Conservation (phyloP, 345 rosid genomes). For the Crucihimalaya himalaica region DNA sequence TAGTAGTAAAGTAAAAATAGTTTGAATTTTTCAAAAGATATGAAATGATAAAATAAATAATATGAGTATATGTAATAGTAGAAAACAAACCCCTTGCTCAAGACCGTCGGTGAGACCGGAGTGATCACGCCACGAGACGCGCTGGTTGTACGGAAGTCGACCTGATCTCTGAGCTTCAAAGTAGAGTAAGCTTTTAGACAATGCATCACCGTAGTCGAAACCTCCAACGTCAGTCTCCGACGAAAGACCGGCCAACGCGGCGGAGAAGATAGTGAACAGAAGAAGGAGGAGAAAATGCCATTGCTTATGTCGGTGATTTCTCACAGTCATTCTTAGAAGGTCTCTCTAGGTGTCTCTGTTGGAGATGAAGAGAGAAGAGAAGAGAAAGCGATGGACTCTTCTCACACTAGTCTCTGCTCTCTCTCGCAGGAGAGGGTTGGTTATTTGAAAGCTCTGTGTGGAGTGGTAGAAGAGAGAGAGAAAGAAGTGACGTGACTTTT, state of each 20-base stretch:
- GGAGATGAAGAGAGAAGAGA: slow-evolving; percentile 25
- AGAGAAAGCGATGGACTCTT: slow-evolving; percentile 39
- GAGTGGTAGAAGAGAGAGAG: slow-evolving; percentile 32
- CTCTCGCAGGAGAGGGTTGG: slow-evolving; percentile 10
- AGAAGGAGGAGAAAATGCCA: slow-evolving; percentile 6
- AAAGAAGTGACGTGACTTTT: slow-evolving; percentile 31
- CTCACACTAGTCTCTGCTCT: slow-evolving; percentile 37
- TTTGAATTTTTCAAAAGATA: background rate
- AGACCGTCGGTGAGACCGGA: slow-evolving; percentile 95
- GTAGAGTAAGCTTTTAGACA: slow-evolving; percentile 84
- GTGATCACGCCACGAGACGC: slow-evolving; percentile 89
- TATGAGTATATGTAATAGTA: background rate
- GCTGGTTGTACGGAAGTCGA: slow-evolving; percentile 80
- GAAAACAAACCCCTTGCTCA: slow-evolving; percentile 79
- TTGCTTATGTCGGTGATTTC: slow-evolving; percentile 24
- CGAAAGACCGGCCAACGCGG: background rate
- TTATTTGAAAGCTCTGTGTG: slow-evolving; percentile 41
- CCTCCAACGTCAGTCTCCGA: slow-evolving; percentile 24
- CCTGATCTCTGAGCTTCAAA: slow-evolving; percentile 96
- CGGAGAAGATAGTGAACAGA: slow-evolving; percentile 19
- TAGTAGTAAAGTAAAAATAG: background rate
- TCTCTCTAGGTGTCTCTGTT: slow-evolving; percentile 20
- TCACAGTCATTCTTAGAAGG: background rate
- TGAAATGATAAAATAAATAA: background rate
- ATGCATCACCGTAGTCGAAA: slow-evolving; percentile 69